Evolutionary conservation across 768 basidiomycete genomes (phyloP).

Genomic region (Phylloporus rhodoxanthus): DNA sequence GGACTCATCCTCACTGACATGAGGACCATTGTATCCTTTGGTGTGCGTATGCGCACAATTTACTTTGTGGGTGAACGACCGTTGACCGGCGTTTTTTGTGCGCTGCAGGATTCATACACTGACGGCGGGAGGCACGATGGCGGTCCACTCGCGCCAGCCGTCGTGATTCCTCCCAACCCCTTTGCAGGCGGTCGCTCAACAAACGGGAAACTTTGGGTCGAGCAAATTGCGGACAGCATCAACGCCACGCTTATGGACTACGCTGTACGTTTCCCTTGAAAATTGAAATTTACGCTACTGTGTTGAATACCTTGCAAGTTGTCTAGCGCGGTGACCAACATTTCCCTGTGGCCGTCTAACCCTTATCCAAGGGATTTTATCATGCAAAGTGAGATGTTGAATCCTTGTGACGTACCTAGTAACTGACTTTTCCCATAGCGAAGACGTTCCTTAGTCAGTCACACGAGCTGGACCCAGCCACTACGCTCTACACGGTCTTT

Average conservation of each 20-base stretch:
- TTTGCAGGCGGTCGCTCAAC: constrained; percentile 46
- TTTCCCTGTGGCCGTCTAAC: constrained; percentile 47
- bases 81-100: neutral
- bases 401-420: neutral
- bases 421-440: constrained; percentile 25
- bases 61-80: neutral
- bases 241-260: constrained; percentile 44
- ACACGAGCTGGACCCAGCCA: constrained; percentile 39
- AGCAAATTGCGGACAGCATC: constrained; percentile 37
- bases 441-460: constrained; percentile 40
- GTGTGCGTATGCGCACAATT: constrained; percentile 28
- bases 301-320: constrained; percentile 16
- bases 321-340: constrained; percentile 42
- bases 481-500: constrained; percentile 47
- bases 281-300: neutral
- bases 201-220: constrained; percentile 48
- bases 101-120: constrained; percentile 42
- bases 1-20: constrained; percentile 35
- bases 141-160: constrained; percentile 35
- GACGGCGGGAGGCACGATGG: constrained; percentile 47
- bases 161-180: constrained; percentile 39
- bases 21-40: constrained; percentile 49
- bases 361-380: constrained; percentile 43
- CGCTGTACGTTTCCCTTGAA: constrained; percentile 34
- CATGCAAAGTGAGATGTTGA: constrained; percentile 36